Conservation (phyloP, 2,329 filamentous ascomycete species). For the Fusarium kyushuense region DNA sequence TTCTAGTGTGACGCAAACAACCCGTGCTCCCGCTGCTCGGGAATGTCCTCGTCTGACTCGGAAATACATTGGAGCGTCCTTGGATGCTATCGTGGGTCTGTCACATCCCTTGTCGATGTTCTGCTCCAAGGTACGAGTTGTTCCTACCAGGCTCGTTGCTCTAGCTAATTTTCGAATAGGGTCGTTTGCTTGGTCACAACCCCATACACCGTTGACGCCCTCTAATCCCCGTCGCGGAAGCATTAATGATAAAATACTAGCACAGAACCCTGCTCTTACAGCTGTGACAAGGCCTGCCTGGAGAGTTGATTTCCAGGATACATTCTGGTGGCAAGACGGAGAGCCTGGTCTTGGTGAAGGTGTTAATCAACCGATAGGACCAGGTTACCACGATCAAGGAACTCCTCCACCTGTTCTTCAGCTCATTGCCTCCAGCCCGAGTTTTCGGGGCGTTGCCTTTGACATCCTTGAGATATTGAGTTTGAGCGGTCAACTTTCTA, state of each 20-base stretch:
- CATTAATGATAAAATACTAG: slow-evolving; percentile 65
- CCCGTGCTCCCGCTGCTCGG: slow-evolving; percentile 62
- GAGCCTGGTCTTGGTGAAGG: slow-evolving; percentile 55
- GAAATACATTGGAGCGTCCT: slow-evolving; percentile 62
- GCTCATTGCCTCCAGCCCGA: slow-evolving; percentile 65
- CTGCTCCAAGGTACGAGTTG: slow-evolving; percentile 62
- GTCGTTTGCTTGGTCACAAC: slow-evolving; percentile 61
- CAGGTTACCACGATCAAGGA: slow-evolving; percentile 46
- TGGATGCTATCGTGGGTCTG: slow-evolving; percentile 64
- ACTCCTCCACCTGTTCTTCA: slow-evolving; percentile 63
- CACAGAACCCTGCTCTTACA: slow-evolving; percentile 58
- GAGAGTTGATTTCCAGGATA: slow-evolving; percentile 66
- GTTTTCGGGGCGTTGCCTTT: slow-evolving; percentile 61
- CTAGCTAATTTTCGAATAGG: slow-evolving; percentile 50
- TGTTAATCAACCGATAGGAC: slow-evolving; percentile 25
- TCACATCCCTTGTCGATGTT: slow-evolving; percentile 61
- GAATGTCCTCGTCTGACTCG: slow-evolving; percentile 52
- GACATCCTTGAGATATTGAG: slow-evolving; percentile 66
- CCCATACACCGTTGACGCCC: slow-evolving; percentile 63
- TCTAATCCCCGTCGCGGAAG: slow-evolving; percentile 62
- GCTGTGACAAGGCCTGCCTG: slow-evolving; percentile 57
- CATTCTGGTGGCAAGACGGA: slow-evolving; percentile 68
- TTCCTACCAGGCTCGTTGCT: not conserved
- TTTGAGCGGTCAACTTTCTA: slow-evolving; percentile 62
- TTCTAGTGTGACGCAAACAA: slow-evolving; percentile 64